Conservation (phyloP, 1,284 basidiomycete species). For the Anthracocystis panici-leucophaei region DNA sequence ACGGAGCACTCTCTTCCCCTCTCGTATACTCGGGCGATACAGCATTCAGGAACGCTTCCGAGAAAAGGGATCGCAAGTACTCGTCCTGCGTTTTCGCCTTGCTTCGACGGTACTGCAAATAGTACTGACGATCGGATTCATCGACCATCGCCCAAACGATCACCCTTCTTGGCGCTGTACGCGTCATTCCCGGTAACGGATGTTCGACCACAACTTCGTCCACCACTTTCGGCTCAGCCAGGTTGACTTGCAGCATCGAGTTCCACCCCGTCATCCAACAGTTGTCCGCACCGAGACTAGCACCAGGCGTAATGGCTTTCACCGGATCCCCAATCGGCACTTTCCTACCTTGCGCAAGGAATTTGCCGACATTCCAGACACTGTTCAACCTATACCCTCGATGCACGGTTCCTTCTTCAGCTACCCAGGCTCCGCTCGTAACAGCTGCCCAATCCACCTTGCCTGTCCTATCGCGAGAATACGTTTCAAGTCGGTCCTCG, state of each 20-base stretch:
- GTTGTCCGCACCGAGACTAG: constrained; percentile 15
- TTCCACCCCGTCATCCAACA: constrained; percentile 53
- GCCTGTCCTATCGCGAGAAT: constrained; percentile 35
- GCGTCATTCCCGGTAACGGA: constrained; percentile 34
- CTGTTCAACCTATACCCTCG: constrained; percentile 40
- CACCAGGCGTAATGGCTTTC: constrained; percentile 46
- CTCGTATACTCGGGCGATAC: constrained; percentile 29
- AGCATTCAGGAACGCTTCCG: constrained; percentile 17
- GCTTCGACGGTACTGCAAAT: constrained; percentile 21
- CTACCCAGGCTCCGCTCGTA: constrained; percentile 37
- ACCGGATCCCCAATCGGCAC: constrained; percentile 46
- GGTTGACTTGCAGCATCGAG: constrained; percentile 34
- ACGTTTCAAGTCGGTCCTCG: constrained; percentile 30
- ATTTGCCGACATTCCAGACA: constrained; percentile 39
- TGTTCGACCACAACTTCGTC: constrained; percentile 44
- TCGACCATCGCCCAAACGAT: constrained; percentile 41
- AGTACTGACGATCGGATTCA: constrained; percentile 26
- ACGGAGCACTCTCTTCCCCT: constrained; percentile 15
- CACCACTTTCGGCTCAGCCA: constrained; percentile 32
- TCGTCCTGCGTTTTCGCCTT: constrained; percentile 13
- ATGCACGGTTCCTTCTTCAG: constrained; percentile 38
- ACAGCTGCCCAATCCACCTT: constrained; percentile 33
- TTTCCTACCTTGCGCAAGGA: constrained; percentile 39
- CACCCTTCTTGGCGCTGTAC: constrained; percentile 31
- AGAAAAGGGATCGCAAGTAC: constrained; percentile 20